Percentiles rank a stretch among this genome's conserved stretches.
Evolutionary conservation across 2,329 filamentous ascomycete genomes (phyloP).

Genomic region (Eutypa lata): DNA sequence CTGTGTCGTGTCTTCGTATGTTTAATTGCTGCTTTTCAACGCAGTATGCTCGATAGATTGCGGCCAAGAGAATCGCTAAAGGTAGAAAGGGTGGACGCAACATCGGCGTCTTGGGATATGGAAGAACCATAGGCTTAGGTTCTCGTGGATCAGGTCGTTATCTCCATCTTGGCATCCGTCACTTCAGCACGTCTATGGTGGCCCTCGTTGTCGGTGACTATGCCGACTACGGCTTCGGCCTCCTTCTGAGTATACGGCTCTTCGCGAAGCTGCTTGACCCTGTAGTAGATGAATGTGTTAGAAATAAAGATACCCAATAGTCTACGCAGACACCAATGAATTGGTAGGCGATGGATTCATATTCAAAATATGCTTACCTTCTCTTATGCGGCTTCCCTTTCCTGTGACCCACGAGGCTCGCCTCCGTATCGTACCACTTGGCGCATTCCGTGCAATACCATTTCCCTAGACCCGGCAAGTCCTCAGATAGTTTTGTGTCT

Average conservation of each 20-base stretch:
- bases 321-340: background rate
- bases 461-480: slow-evolving; percentile 80
- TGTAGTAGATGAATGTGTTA: slow-evolving; percentile 35
- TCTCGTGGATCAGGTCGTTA: slow-evolving; percentile 27
- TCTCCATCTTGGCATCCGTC: slow-evolving; percentile 35
- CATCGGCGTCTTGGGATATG: background rate
- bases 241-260: slow-evolving; percentile 84
- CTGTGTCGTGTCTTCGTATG: background rate
- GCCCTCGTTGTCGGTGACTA: slow-evolving; percentile 65
- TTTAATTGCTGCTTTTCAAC: background rate
- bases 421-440: slow-evolving; percentile 90
- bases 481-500: slow-evolving; percentile 74
- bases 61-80: background rate
- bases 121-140: background rate
- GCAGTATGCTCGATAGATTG: background rate
- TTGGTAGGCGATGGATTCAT: too few relatives aligned
- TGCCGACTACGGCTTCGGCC: slow-evolving; percentile 75
- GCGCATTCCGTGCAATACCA: slow-evolving; percentile 91
- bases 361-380: slow-evolving; percentile 51
- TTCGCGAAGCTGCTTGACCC: slow-evolving; percentile 77
- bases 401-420: slow-evolving; percentile 70
- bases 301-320: slow-evolving; percentile 11
- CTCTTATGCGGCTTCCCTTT: slow-evolving; percentile 93
- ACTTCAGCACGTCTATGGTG: slow-evolving; percentile 19
- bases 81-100: background rate